Evolutionary conservation across 2,329 filamentous ascomycete species (phyloP), one percentile per base, ranked within the genome.

Genomic region (Penicillium sp.): DNA sequence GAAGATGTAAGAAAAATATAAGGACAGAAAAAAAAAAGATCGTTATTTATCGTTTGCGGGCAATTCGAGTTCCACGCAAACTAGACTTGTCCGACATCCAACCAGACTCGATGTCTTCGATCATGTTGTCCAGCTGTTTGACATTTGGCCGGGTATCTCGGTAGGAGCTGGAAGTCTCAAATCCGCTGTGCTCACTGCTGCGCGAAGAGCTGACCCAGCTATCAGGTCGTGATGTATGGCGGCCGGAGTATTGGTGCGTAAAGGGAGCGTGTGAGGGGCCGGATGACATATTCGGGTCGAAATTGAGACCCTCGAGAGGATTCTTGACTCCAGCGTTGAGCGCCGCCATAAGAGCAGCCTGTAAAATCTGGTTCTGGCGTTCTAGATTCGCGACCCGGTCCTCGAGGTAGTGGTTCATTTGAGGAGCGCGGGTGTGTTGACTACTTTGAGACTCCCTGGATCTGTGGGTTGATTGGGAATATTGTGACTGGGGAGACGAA

Each of bases 341-440:
- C 6, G 75, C 74, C 1, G 75, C 74, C 33, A 76, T 60, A 10
- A 78, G 69, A 34, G 75, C 75, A 6, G 75, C 75, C 36, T 76
- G 75, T 11, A 78, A 72, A 50, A 76, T 69, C 53, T 72, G 72
- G 61, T 78, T 78, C 50, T 78, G 75, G 15, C 72, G 73, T 55
- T 77, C 75, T 8, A 78, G 70, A 23, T 72, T 68, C 9, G 71
- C 68, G 36, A 77, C 68, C 16, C 74, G 73, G 16, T 70, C 69
- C 57, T 77, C 73, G 7, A 76, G 69, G 41, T 65, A 62, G n/a
- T 67, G 61, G 13, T 67, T 51, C 3, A 59, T 29, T 19, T 66
- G 62, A 19, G 58, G 13, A 5, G 57, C 9, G 19, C 56, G 59
- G 21, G 55, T 49, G n/a, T 53, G 58, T 19, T 62, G 64, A 23